These are phyloP conservation scores for Parafenestella ontariensis DNA, from an alignment of 2,329 filamentous ascomycete genomes.

Conservation along the genomic window DNA sequence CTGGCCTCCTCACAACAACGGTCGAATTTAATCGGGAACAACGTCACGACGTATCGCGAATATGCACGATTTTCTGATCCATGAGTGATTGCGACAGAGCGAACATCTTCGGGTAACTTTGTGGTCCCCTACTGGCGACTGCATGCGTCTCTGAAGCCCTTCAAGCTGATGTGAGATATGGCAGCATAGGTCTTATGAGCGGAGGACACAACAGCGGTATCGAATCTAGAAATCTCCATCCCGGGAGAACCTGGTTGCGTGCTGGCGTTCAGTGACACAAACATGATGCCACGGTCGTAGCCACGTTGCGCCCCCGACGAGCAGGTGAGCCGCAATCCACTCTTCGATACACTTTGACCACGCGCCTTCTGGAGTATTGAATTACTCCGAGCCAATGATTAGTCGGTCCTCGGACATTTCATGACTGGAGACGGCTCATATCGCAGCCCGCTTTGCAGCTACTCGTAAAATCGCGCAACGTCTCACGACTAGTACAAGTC, in stretches of 20 bases:
- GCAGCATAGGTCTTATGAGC: neutral
- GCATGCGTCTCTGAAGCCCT: neutral
- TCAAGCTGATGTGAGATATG: neutral
- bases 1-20: neutral
- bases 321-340: neutral
- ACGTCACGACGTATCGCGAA: neutral
- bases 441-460: neutral
- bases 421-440: neutral
- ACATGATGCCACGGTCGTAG: slow-evolving; percentile 11
- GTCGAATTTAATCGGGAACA: neutral
- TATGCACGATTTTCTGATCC: too few relatives aligned
- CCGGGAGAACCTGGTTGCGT: neutral
- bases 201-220: neutral
- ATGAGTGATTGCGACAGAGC: too few relatives aligned
- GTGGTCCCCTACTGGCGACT: neutral
- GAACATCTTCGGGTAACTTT: too few relatives aligned
- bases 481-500: slow-evolving; percentile 4
- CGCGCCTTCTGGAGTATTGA: neutral
- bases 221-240: neutral
- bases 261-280: slow-evolving; percentile 11
- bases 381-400: neutral
- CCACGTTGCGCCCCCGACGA: slow-evolving; percentile 23
- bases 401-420: neutral
- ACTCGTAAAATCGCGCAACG: slow-evolving; percentile 4
- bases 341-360: neutral